Evolutionary conservation across 805 yeast genomes (phyloP).

Genomic region (Lipomyces oligophaga): DNA sequence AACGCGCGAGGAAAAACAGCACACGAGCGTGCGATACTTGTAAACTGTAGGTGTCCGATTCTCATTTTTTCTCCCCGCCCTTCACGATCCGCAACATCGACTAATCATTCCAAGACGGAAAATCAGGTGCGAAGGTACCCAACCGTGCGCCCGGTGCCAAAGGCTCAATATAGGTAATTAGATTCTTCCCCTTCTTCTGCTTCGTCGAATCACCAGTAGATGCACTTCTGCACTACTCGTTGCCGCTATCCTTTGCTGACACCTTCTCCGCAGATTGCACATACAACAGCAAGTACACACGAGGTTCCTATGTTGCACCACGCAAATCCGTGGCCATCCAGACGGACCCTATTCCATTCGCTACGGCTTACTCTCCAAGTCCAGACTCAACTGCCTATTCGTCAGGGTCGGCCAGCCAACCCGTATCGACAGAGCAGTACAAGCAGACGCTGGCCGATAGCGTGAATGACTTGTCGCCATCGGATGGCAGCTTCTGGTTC

Average conservation of each 20-base stretch:
- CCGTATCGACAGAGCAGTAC: not conserved
- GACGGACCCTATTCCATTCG: constrained; percentile 2
- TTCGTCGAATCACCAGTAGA: too few species aligned
- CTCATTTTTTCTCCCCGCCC: too few species aligned
- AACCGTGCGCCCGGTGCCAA: constrained; percentile 20
- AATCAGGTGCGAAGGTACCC: constrained; percentile 17
- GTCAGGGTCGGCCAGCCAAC: not conserved
- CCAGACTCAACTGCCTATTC: not conserved
- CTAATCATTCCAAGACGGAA: not conserved
- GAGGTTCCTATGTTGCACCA: constrained; percentile 16
- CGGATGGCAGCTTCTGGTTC: constrained; percentile 2
- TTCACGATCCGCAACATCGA: too few species aligned
- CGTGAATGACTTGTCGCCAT: not conserved
- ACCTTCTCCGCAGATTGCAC: too few species aligned
- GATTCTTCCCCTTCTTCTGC: not conserved
- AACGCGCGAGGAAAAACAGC: constrained; percentile 23
- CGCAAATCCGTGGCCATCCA: constrained; percentile 12
- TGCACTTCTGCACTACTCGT: too few species aligned
- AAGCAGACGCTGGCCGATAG: not conserved
- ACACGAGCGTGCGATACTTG: constrained; percentile 26
- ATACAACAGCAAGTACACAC: constrained; percentile 18
- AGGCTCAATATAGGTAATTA: constrained; percentile 4
- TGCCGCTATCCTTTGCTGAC: too few species aligned
- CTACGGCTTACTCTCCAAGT: not conserved
- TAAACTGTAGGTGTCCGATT: constrained; percentile 8